Conservation (phyloP, 257 asterid species). For the Rauvolfia tetraphylla region DNA sequence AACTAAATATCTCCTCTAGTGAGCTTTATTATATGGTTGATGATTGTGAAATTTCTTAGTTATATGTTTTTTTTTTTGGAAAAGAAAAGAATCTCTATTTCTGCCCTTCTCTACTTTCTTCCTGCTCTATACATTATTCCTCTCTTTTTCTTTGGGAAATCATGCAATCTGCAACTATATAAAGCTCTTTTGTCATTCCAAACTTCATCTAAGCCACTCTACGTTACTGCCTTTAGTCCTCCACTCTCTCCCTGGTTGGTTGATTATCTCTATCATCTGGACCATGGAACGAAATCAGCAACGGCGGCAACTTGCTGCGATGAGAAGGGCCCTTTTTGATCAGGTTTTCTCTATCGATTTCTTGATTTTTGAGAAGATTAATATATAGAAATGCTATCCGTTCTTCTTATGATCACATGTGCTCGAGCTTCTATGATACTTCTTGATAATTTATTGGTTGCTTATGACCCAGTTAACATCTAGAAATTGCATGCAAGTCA, state of each 20-base stretch:
- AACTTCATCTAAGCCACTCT: neutral
- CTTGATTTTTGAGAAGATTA: neutral
- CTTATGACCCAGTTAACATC: neutral
- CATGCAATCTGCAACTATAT: conserved; percentile 4
- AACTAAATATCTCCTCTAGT: too few species aligned
- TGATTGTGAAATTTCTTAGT: too few species aligned
- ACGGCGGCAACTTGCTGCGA: conserved; percentile 54
- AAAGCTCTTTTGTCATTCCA: neutral
- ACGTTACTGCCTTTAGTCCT: too few species aligned
- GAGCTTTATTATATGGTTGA: too few species aligned
- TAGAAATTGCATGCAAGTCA: neutral
- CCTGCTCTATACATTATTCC: neutral
- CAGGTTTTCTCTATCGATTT: conserved; percentile 32
- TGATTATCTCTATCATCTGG: neutral
- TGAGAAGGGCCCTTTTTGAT: conserved; percentile 59
- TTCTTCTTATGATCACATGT: neutral
- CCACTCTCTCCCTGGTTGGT: too few species aligned
- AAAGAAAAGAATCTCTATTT: neutral
- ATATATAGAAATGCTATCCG: neutral
- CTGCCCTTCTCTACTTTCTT: neutral
- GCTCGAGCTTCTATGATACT: neutral
- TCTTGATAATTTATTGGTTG: too few species aligned
- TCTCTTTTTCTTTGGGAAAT: neutral
- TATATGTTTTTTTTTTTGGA: too few species aligned
- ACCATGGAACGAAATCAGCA: conserved; percentile 25